Base-by-base conservation (phyloP, 257 asterid genomes). In the Nemophila menziesii region DNA sequence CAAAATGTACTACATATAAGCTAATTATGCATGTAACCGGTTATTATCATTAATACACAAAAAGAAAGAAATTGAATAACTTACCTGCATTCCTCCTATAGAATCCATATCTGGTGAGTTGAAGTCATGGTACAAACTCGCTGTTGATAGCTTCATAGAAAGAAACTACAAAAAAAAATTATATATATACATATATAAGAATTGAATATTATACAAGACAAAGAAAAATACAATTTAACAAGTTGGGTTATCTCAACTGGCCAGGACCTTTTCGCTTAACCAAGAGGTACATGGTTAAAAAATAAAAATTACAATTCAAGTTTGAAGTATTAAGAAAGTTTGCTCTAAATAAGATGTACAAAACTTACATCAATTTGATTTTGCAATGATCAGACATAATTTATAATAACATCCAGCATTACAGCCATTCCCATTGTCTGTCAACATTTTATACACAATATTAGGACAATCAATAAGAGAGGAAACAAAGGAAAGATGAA, bases 381-480 rank as follows among this genome's bases (percentile, higher is more conserved):
- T 58, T 90, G 99, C 71, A 85, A 56, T 33, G 96, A 90, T 1
- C 94, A 72, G 13, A 90, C 83, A 24, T 90, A 90, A 50, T 77
- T 79, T 48, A 77, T 81, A 16, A 85, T 81, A 46, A 90, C 99
- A 48, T 85, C 99, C 69, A 90, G 57, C 96, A 85, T 90, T 16
- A 79, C 92, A 16, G 99, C 96, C 99, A 90, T 85, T 43, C 99
- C 93, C 99, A 90, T 90, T 1, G 99, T 79, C 99, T 20, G 18
- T 8, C 8, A 18, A 20, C 5, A 11, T 27, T 48, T 38, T 16
- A n/a, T n/a, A n/a, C n/a, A n/a, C n/a, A n/a, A n/a, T n/a, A n/a
- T n/a, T n/a, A n/a, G n/a, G n/a, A 47, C 3, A 15, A 48, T 12
- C 17, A 11, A 4, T 16, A 36, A 2, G 24, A 20, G 47, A 5